Conservation (phyloP, 2,329 filamentous ascomycete species). For the Phaeosphaeriaceae sp. region DNA sequence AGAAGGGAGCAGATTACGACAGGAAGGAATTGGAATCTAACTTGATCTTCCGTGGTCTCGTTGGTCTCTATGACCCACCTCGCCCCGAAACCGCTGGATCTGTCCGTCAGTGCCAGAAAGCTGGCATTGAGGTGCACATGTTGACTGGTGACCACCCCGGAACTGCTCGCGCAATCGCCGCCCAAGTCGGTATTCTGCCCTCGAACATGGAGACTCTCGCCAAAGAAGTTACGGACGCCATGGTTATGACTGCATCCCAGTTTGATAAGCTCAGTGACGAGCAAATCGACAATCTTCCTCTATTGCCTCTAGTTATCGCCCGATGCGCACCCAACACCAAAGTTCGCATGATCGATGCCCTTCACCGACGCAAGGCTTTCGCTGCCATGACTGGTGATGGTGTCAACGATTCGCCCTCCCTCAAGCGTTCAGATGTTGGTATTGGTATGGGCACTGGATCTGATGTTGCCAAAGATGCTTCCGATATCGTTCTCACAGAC, state of each 20-base stretch:
- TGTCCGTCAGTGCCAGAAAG: conserved; percentile 42
- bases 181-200: conserved; percentile 53
- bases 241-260: conserved; percentile 46
- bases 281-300: conserved; percentile 49
- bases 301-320: conserved; percentile 52
- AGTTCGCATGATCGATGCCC: conserved; percentile 53
- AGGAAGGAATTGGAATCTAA: conserved; percentile 69
- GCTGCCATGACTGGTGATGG: conserved; percentile 54
- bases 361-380: conserved; percentile 50
- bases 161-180: conserved; percentile 54
- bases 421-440: conserved; percentile 55
- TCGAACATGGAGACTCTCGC: conserved; percentile 49
- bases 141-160: conserved; percentile 55
- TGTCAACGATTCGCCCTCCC: conserved; percentile 54
- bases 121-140: conserved; percentile 54
- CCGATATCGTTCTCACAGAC: conserved; percentile 54
- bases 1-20: conserved; percentile 53
- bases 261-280: conserved; percentile 53
- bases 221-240: conserved; percentile 29
- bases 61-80: conserved; percentile 84
- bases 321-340: conserved; percentile 54
- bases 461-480: conserved; percentile 54
- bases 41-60: conserved; percentile 76
- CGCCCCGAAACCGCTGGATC: conserved; percentile 74
- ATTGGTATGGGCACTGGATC: conserved; percentile 55